Evolutionary conservation across 2,329 filamentous ascomycete species (phyloP).

Genomic region (Phialophora chinensis): DNA sequence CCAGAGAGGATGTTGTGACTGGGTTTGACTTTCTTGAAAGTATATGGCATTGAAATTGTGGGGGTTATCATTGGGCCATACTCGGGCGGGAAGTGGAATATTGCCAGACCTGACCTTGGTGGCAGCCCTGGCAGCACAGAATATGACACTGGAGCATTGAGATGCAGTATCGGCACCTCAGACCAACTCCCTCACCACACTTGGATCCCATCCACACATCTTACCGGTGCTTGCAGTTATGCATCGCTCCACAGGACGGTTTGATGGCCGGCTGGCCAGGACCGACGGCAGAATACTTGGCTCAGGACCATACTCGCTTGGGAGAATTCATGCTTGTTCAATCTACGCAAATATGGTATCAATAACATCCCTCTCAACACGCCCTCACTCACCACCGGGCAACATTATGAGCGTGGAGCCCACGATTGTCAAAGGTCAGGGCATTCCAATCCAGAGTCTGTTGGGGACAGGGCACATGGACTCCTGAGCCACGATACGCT

Average conservation of each 20-base stretch:
- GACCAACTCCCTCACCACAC: neutral
- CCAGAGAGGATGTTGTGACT: neutral
- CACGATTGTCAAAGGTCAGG: neutral
- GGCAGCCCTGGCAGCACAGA: neutral
- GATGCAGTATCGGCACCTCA: too few species aligned
- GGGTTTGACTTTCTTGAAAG: neutral
- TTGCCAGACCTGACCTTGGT: neutral
- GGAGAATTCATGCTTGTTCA: neutral
- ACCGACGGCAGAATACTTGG: neutral
- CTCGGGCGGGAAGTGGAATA: neutral
- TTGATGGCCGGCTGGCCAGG: too few species aligned
- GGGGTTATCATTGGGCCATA: neutral
- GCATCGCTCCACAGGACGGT: neutral
- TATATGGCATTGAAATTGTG: neutral
- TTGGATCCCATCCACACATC: too few species aligned
- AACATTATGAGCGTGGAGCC: neutral
- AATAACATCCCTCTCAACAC: neutral
- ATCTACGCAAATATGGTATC: neutral
- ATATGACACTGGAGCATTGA: neutral
- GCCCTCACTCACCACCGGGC: neutral
- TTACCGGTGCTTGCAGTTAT: neutral
- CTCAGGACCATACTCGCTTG: neutral
- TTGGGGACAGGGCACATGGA: neutral
- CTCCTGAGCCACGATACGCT: neutral
- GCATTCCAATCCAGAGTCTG: neutral